Evolutionary conservation across 2,329 filamentous ascomycete species (phyloP), one percentile per base, ranked within the genome.

Genomic region (Ascochyta lentis): DNA sequence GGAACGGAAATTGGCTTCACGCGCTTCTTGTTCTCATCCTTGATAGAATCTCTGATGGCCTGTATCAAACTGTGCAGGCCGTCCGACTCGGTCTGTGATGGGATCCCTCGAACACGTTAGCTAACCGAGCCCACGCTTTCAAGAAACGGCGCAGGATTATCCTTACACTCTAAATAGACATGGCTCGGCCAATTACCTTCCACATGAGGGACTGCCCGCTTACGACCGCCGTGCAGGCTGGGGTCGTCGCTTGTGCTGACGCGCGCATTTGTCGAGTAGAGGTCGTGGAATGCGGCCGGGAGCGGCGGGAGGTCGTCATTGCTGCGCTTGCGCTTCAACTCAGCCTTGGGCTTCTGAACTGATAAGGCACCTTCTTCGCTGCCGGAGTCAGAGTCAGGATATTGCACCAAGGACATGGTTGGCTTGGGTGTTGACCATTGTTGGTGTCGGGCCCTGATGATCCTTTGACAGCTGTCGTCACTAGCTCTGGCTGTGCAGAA

Each of bases 121-220:
- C 57, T 48, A 56, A 62, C 40, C 68, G 64, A 39, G 66, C 57
- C 16, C 15, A 35, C 40, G 34, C 35, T n/a, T 39, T 42, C 40
- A 27, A 41, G 44, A 44, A 45, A 40, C 29, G 16, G 37, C 35
- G 34, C 42, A 47, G 46, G 48, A 41, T 47, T 52, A 59, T n/a
- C 80, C 87, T 77, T 82, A 96, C 95, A 99, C 79, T 98, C 94
- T 53, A 96, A 81, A 74, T 96, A 98, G 41, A 98, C 73, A 76
- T 98, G 94, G 31, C 88, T 92, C 1, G 94, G 92, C 95, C 95
- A 99, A 74, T 92, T 91, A 57, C 95, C 95, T 56, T 87, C 85
- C 24, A 94, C 81, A 76, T 99, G 95, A 23, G 94, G 93, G 44
- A 87, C 90, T 54, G 89, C 84, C 38, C 95, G 86, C 71, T 88